Evolutionary conservation across 331 rosid genomes (phyloP).

Genomic region (Arachis monticola): DNA sequence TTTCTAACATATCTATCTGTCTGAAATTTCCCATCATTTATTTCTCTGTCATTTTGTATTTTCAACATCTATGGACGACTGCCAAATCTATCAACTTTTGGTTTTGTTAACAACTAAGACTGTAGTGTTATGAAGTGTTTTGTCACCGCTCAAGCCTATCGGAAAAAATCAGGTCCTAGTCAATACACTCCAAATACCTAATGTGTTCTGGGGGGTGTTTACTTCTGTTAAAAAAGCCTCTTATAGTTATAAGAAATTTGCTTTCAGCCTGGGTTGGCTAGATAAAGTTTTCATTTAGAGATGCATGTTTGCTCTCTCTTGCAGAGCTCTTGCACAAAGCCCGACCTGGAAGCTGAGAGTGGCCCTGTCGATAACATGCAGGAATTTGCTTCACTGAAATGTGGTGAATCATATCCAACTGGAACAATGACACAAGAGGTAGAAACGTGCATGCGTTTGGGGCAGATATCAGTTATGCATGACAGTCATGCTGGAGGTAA

Average conservation of each 20-base stretch:
- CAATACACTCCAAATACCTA: conserved; percentile 14
- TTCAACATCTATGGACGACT: background rate
- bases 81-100: background rate
- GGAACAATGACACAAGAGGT: conserved; percentile 54
- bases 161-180: background rate
- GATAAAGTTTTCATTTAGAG: conserved; percentile 43
- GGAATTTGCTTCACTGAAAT: conserved; percentile 54
- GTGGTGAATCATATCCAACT: conserved; percentile 46
- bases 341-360: conserved; percentile 78
- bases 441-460: conserved; percentile 46
- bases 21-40: conserved; percentile 7
- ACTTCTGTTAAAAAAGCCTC: background rate
- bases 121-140: background rate
- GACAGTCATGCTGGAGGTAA: conserved; percentile 66
- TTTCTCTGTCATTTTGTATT: conserved; percentile 13
- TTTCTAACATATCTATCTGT: conserved; percentile 3
- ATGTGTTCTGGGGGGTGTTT: conserved; percentile 19
- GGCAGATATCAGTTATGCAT: conserved; percentile 45
- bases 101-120: background rate
- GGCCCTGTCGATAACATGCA: conserved; percentile 47
- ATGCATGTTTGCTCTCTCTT: conserved; percentile 52
- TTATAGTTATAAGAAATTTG: conserved; percentile 38
- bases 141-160: too few relatives aligned
- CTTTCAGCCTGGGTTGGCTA: conserved; percentile 43
- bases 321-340: conserved; percentile 97